Evolutionary conservation across 2,329 filamentous ascomycete species (phyloP), one percentile per base, ranked within the genome.

Genomic region (Seiridium unicorne): DNA sequence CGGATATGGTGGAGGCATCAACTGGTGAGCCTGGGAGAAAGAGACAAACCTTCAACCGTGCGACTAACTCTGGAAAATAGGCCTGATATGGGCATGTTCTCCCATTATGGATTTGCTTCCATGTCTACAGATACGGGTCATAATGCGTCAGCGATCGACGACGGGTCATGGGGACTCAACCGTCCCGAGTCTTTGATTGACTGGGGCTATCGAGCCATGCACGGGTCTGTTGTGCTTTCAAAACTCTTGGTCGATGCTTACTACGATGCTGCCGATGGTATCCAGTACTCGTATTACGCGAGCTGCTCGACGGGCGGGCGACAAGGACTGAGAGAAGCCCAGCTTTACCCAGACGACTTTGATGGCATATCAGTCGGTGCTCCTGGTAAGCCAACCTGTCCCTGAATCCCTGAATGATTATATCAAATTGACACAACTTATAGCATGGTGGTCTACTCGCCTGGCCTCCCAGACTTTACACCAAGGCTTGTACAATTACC

Each of bases 241-340:
- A 86, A 72, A 63, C 63, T 66, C 51, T 70, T 87, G 40, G 76
- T 78, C 3, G 67, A 75, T n/a, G 70, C 71, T 3, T 86, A 82
- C 70, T 87, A 87, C 63, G 64, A 70, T 10, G 57, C 66, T 7
- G 8, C 62, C 1, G 69, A 71, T 18, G 65, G 70, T 1, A 76
- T 78, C 34, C 70, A 75, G 10, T 81, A 79, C 67, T 81, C 78
- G 5, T 87, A 86, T 69, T 87, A 81, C 66, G 74, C 77, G 6
- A 84, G 84, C 44, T 87, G 84, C 67, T 86, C 83, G 0, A 87
- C 84, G 0, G 85, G 85, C 32, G 85, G 85, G 0, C 75, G 84
- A 0, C 84, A 88, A 70, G 85, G 84, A 6, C 70, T 86, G 10
- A 81, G 80, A 57, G 79, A 84, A 60, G 74, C 82, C 3, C 79